Base-by-base conservation (phyloP, 202 grass and related monocot species). In the Hordeum pubiflorum region DNA sequence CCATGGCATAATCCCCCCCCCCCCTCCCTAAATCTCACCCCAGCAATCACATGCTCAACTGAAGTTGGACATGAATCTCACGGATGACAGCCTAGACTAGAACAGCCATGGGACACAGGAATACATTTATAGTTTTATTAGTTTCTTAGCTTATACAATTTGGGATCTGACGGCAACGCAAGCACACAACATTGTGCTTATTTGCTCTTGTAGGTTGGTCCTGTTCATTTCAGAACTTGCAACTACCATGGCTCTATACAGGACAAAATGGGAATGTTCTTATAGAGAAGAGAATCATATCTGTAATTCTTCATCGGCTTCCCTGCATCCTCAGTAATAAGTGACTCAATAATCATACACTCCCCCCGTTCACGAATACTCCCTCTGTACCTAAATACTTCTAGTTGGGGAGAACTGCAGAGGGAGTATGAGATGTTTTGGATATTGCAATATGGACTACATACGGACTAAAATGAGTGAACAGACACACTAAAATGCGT, bases 211-310 rank as follows among this genome's bases (percentile, higher is more conserved):
- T 12, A 44, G 6, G 4, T 7, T 6, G 9, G 3, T 59, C 0
- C 5, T 75, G 13, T 32, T 40, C 50, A 41, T 67, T 31, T 4
- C 18, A 32, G 7, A 65, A 18, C 14, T 38, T 88, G 12, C 33
- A 56, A 24, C 46, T 57, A 17, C 0, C 27, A 58, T 81, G 26
- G 10, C 0, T 11, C 6, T 31, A 63, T 29, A 29, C 7, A 39
- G 7, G 52, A 9, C 2, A 13, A 76, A 26, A 40, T 8, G 18
- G 3, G 9, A 3, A 21, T 21, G 3, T n/a, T 72, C 2, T 65
- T 4, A 50, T 78, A 36, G 74, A 62, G 74, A 48, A 48, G 44
- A 52, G 15, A 56, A 63, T 31, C 39, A 71, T 71, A 63, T 82
- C 1, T 61, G 1, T 39, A 71, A n/a, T 32, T 77, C 9, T 63